Base-by-base conservation (phyloP, 2,329 filamentous ascomycete species). In the Pseudogymnoascus sp. region DNA sequence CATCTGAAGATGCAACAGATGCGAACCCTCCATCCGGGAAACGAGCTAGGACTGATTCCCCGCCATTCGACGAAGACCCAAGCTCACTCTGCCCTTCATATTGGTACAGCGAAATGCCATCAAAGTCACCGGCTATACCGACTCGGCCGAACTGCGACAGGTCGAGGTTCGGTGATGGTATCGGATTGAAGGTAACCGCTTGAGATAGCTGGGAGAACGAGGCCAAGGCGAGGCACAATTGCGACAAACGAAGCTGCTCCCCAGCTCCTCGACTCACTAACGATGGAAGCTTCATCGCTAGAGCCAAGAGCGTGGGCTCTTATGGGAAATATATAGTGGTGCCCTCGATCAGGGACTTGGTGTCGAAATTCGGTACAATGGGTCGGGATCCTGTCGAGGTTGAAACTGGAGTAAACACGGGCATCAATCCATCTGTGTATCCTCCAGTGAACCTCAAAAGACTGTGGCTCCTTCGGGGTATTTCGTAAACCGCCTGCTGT, bases 91-190 rank as follows among this genome's bases (percentile, higher is more conserved):
- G 93, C 66, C 89, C 90, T 71, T 88, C 81, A 71, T 87, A 97
- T 72, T 93, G 81, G 78, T 95, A 97, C 40, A 97, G 79, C 11
- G 95, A 97, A 70, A 97, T 89, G 62, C 92, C 91, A 71, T 90
- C 86, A 74, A 96, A 99, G 76, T 97, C 88, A 70, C 95, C 95
- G 1, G 86, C 89, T 64, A 99, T 82, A 62, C 90, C 92, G 68
- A 97, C 87, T 70, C 89, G 86, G 64, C 95, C 95, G 37, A 99
- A 80, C 64, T 86, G 79, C 29, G 82, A 84, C 64, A 96, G 82
- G 73, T 96, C 89, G 72, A 99, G 84, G 71, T 93, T 86, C 63
- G 89, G 80, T 13, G 85, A 79, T 2, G 90, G 85, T 40, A 85
- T 81, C 13, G 84, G 74, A 53, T 79, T 83, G 74, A 90, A 88